Base-by-base conservation (phyloP, 2,329 filamentous ascomycete species). In the Xylaria polymorpha region DNA sequence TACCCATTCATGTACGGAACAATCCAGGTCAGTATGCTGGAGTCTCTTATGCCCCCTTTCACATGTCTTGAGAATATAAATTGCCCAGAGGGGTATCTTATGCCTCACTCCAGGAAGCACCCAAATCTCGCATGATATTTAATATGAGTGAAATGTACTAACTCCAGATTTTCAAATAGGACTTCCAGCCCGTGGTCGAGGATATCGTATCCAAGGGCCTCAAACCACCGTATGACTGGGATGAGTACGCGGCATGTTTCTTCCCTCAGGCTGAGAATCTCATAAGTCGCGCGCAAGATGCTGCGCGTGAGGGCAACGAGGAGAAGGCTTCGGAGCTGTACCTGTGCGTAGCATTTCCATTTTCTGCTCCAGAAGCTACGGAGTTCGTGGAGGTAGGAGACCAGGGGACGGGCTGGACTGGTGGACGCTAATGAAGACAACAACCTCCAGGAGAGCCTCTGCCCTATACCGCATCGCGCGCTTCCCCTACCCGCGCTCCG, bases 1-100 rank as follows among this genome's bases (percentile, higher is more conserved):
- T 80, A 80, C 72, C 79, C 78, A 5, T 80, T 80, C 70, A 80
- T 80, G 76, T 79, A 77, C 61, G 78, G 77, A 41, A 10, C 37
- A 9, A 41, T 41, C 12, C 37, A 41, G 37, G 37, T 41, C 12
- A 41, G 37, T 41, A 15, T 4, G 37, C 37, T 15, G 12, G 37
- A 41, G 12, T 41, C 37, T 15, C 37, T 41, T 41, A 39, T 41
- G 12, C 12, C 37, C 37, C 37, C 14, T 41, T 41, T 41, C 1
- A 41, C 12, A 2, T 41, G 37, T 2, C 12, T 41, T 14, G 4
- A 15, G 35, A 6, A 3, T 6, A 9, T 37, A 8, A 37, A 37
- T 37, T 37, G 7, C 35, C 12, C 14, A 15, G 14, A 12, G 37
- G 14, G 37, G 3, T 41, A 9, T 41, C 12, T 41, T 14, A 4